Base-by-base conservation (phyloP, 2,329 filamentous ascomycete genomes). In the Nannizziopsis arthrosporioides region DNA sequence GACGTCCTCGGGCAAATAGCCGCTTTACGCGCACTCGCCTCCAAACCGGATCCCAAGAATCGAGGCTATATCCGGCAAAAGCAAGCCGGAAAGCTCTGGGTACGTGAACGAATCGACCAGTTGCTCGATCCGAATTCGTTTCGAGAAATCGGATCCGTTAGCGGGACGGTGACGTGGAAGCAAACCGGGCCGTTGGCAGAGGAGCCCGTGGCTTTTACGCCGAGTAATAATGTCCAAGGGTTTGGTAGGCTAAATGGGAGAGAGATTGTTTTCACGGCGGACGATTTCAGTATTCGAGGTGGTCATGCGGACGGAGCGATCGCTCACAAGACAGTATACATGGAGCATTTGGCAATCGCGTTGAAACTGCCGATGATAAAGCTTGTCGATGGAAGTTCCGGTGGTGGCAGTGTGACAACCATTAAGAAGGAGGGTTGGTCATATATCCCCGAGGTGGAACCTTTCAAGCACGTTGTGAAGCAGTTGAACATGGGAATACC, bases 401-500 rank as follows among this genome's bases (percentile, higher is more conserved):
- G 79, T 1, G 78, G 79, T 22, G 78, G 79, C 0, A 77, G 73
- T 11, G 77, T 82, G 1, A 80, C 76, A 0, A 77, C 72, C 0
- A 81, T 81, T 47, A 67, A 65, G 40, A 71, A 67, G 17, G 65
- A 64, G 0, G 77, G 77, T 0, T 81, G 68, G 62, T 76, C 74
- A 2, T 81, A 82, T 59, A 66, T 82, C 1, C 79, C 79, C 0
- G 73, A 75, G 11, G 68, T 82, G 42, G 66, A 71, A 2, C 70
- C 71, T 0, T 78, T 80, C 50, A 62, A 66, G 3, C 66, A 73
- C 41, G 73, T 78, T 0, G 69, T 77, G 1, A 61, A 73, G 59
- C 78, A 81, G 56, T 61, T 82, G 51, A 81, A 81, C 54, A 63
- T 72, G 53, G 79, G 79, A 0, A 81, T 82, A 42, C 78, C 78